Evolutionary conservation across 2,329 filamentous ascomycete species (phyloP), one percentile per base, ranked within the genome.

Genomic region (Capronia americana): DNA sequence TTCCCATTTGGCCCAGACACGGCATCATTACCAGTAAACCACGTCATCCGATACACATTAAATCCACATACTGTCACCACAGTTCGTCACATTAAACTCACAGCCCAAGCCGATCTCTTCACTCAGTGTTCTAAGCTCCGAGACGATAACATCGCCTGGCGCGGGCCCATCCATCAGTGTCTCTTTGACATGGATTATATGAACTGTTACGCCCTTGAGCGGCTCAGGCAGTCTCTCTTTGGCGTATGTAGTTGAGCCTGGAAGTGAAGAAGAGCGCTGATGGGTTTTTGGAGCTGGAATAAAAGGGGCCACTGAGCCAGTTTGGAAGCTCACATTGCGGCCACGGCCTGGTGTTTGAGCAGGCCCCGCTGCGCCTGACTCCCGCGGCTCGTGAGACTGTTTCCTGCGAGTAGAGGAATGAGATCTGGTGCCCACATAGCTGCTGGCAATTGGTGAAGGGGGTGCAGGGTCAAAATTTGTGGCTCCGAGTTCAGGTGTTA

Each of bases 151-250:
- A 3, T 92, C 87, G 41, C 82, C 85, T 1, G 85, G 87, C 56
- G 80, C 77, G 28, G 87, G 86, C 0, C 88, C 92, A 75, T 97
- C 93, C 8, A 84, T 82, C 63, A 97, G 80, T 24, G 86, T 90
- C 70, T 98, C 94, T 77, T 99, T 99, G 74, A 98, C 87, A 75
- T 99, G 95, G 44, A 98, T 98, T 63, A 98, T 87, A 57, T 97
- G 88, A 1, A 99, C 83, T 69, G 88, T 90, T 30, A 98, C 76
- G 0, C 92, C 93, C 60, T 84, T 81, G 4, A 99, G 82, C 6
- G 71, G 71, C 48, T 70, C 61, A 20, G 67, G 30, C 7, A 70
- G 56, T 51, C 62, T 70, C 23, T 68, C 58, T 11, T 48, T 48
- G 20, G 53, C 55, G 14, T 28, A 54, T 3, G 48, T 53, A 14